Base-by-base conservation (phyloP, 768 basidiomycete species). In the Pisolithus orientalis region DNA sequence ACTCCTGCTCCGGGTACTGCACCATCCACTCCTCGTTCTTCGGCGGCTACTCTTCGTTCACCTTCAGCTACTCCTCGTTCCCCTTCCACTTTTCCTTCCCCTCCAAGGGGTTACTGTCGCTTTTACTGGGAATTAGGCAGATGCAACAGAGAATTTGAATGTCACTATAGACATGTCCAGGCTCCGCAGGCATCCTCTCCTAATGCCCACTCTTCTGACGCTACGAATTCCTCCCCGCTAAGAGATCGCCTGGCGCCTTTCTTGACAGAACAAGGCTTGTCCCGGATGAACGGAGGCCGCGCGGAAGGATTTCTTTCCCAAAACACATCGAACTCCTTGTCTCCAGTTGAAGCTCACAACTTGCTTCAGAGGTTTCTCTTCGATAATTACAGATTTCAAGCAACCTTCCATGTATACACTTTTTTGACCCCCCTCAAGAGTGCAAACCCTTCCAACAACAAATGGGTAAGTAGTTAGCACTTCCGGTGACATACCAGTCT, bases 261-360 rank as follows among this genome's bases (percentile, higher is more conserved):
- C 55, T 59, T 80, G 52, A 80, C 75, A 2, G 68, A 69, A 50
- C 59, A 62, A 27, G 76, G 79, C n/a, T 62, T 79, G 7, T 70
- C 73, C 0, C 77, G 71, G 56, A 58, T 80, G 47, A 65, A 64
- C 28, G 70, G 70, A n/a, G 62, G 66, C 27, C 72, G 73, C 13
- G 74, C 74, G 1, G 75, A 78, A 54, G 69, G 64, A 6, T 77
- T 73, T 57, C 76, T 77, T 53, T 47, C 62, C 46, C 61, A 67
- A 4, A 66, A 68, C 47, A n/a, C 59, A 25, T 32, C 64, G 0
- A 59, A 63, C 9, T 54, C 62, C 2, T 55, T 78, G 43, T 70
- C 73, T 9, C 80, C 81, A 0, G 63, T 65, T n/a, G 73, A 78
- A 50, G 74, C 75, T 0, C 80, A 82, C 37, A 72, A 72, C 34